phyloP scores from a whole-genome alignment of 1,284 basidiomycete genomes.

The Cystobasidium pallidum region DNA sequence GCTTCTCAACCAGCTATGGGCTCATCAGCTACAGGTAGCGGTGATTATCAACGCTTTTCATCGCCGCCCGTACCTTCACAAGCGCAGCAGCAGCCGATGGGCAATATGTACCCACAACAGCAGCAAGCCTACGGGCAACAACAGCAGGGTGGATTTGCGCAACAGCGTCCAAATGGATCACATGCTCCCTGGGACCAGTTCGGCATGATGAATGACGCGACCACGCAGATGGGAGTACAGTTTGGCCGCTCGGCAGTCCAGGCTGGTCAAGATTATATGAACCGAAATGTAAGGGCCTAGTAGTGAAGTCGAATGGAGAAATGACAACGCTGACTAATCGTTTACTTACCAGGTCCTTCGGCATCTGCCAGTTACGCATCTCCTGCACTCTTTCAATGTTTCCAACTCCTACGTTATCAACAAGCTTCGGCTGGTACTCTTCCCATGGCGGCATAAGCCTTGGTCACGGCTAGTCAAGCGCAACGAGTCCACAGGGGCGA shows the following conservation, averaged over 20 bases:
- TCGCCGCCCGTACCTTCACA: slow-evolving; percentile 45
- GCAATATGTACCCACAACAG: slow-evolving; percentile 15
- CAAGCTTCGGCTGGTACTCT: slow-evolving; percentile 87
- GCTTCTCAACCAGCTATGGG: background rate
- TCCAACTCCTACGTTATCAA: slow-evolving; percentile 93
- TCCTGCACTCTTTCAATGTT: slow-evolving; percentile 96
- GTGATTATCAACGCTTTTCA: slow-evolving; percentile 51
- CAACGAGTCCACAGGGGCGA: slow-evolving; percentile 61
- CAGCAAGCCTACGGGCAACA: slow-evolving; percentile 23
- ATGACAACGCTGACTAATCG: background rate
- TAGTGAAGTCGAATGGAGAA: background rate
- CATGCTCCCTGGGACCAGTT: slow-evolving; percentile 47
- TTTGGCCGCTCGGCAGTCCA: slow-evolving; percentile 88
- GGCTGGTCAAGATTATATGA: slow-evolving; percentile 93
- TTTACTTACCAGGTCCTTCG: slow-evolving; percentile 70
- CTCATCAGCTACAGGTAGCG: background rate
- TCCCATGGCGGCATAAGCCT: slow-evolving; percentile 82
- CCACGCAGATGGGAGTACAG: slow-evolving; percentile 95
- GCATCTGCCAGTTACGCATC: slow-evolving; percentile 69
- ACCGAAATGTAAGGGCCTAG: slow-evolving; percentile 87
- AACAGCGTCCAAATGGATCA: slow-evolving; percentile 16
- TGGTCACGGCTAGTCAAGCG: slow-evolving; percentile 52
- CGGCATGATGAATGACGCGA: slow-evolving; percentile 70
- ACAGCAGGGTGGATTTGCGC: slow-evolving; percentile 16
- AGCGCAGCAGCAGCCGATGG: slow-evolving; percentile 26